These are phyloP conservation scores for Barnettozyma botsteinii DNA, from an alignment of 805 yeast species.

Conservation along the genomic window DNA sequence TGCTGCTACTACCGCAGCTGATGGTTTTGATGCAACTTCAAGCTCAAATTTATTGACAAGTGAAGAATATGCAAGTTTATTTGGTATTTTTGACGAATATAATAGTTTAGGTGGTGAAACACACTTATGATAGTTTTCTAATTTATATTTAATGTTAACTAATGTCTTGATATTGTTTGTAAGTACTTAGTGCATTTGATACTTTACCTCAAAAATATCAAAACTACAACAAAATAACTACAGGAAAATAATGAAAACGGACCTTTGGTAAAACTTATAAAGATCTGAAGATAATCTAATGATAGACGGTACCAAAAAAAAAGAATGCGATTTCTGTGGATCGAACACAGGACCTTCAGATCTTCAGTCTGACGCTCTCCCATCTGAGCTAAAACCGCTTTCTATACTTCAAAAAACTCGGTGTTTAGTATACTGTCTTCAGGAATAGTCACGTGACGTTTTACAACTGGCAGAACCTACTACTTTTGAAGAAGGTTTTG, in stretches of 20 bases:
- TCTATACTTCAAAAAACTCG: not conserved
- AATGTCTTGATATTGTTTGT: no score
- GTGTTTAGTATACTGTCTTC: no score
- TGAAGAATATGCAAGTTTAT: constrained; percentile 23
- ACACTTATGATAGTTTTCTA: not conserved
- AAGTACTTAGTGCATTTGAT: no score
- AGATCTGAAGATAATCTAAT: no score
- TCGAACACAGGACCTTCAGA: constrained; percentile 84
- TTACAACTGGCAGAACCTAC: no score
- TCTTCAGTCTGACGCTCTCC: constrained; percentile 35
- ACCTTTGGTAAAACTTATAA: no score
- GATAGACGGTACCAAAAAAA: no score
- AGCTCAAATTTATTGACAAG: constrained; percentile 10
- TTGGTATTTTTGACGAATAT: constrained; percentile 24
- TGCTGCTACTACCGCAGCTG: not conserved
- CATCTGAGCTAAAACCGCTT: constrained; percentile 29
- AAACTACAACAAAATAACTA: no score
- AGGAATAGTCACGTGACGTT: not conserved
- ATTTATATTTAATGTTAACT: not conserved
- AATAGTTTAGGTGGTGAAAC: constrained; percentile 1
- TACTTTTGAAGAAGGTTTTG: no score
- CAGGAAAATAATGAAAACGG: no score
- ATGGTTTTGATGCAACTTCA: not conserved
- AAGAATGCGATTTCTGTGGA: constrained; percentile 57
- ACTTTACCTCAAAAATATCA: no score